Evolutionary conservation across 2,329 filamentous ascomycete genomes (phyloP).

Genomic region (Ophiocordyceps unilateralis): DNA sequence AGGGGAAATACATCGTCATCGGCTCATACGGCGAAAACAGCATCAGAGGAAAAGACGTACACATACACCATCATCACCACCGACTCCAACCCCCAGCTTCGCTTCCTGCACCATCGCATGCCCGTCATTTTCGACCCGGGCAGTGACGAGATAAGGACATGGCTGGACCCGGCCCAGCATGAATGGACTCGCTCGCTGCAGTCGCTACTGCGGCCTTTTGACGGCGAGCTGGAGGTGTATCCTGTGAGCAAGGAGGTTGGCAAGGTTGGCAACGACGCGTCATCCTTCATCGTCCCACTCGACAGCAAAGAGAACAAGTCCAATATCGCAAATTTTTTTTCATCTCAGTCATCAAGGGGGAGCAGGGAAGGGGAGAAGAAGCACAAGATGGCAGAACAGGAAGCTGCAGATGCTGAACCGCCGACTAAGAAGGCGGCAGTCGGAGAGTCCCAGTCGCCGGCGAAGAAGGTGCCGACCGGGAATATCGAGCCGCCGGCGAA

Average conservation of each 20-base stretch:
- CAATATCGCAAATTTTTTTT: conserved; percentile 90
- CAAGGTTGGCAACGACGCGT: conserved; percentile 84
- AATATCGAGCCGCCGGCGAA: no score
- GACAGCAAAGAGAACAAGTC: conserved; percentile 76
- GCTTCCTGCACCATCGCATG: conserved; percentile 88
- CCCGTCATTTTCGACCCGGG: conserved; percentile 75
- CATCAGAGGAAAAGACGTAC: conserved; percentile 47
- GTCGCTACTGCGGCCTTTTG: conserved; percentile 58
- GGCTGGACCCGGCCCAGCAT: conserved; percentile 57
- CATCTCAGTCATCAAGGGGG: no score
- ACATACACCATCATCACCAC: conserved; percentile 94
- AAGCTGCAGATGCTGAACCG: neutral
- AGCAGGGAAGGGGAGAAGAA: conserved; percentile 12
- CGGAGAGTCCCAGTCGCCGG: conserved; percentile 4
- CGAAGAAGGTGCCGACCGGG: conserved; percentile 11
- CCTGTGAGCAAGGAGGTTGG: conserved; percentile 78
- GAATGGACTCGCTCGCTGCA: conserved; percentile 72
- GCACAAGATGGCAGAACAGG: conserved; percentile 2
- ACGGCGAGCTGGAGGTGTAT: conserved; percentile 68
- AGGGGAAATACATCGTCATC: neutral
- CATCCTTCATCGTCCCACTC: conserved; percentile 66
- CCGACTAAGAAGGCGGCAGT: conserved; percentile 10
- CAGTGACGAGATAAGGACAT: conserved; percentile 50
- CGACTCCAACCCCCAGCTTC: conserved; percentile 62
- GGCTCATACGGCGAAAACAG: neutral